Percentiles rank a stretch among this genome's conserved stretches.
Conservation (phyloP, 2,329 filamentous ascomycete genomes). For the Huntiella decipiens region DNA sequence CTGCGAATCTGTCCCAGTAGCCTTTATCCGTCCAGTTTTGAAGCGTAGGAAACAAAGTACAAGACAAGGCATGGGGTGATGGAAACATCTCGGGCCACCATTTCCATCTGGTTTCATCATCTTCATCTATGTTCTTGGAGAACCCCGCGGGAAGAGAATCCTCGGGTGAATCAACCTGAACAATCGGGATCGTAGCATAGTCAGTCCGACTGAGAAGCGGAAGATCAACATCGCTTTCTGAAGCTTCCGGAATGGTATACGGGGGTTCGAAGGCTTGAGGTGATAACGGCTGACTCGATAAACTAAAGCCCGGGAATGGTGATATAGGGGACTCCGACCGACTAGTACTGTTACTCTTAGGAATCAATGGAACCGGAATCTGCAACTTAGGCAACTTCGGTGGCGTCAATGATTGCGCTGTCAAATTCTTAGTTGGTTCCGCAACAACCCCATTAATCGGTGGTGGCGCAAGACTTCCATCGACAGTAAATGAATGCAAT, state of each 20-base stretch:
- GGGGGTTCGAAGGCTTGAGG: background rate
- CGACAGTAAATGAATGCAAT: slow-evolving; percentile 15
- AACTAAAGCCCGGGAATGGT: slow-evolving; percentile 27
- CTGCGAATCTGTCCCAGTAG: slow-evolving; percentile 69
- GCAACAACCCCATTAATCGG: slow-evolving; percentile 13
- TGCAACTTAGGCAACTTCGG: slow-evolving; percentile 14
- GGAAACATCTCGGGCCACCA: slow-evolving; percentile 74
- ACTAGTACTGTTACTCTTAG: too few relatives aligned
- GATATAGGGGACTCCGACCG: slow-evolving; percentile 22
- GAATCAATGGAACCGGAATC: slow-evolving; percentile 35
- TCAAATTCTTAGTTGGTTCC: slow-evolving; percentile 1
- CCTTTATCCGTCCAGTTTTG: slow-evolving; percentile 64
- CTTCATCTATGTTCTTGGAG: background rate
- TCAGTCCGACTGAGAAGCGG: background rate
- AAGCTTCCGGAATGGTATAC: slow-evolving; percentile 4
- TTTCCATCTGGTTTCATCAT: background rate
- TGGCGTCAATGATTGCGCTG: background rate
- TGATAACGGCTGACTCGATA: slow-evolving; percentile 11
- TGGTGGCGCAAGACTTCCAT: slow-evolving; percentile 25
- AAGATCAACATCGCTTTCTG: background rate
- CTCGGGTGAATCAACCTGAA: background rate
- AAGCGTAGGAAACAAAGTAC: slow-evolving; percentile 73
- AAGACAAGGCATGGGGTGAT: slow-evolving; percentile 48
- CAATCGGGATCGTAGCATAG: too few relatives aligned
- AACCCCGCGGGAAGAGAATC: background rate